Evolutionary conservation across 2,329 filamentous ascomycete species (phyloP), one percentile per base, ranked within the genome.

Genomic region (Colletotrichum neosansevieriae): DNA sequence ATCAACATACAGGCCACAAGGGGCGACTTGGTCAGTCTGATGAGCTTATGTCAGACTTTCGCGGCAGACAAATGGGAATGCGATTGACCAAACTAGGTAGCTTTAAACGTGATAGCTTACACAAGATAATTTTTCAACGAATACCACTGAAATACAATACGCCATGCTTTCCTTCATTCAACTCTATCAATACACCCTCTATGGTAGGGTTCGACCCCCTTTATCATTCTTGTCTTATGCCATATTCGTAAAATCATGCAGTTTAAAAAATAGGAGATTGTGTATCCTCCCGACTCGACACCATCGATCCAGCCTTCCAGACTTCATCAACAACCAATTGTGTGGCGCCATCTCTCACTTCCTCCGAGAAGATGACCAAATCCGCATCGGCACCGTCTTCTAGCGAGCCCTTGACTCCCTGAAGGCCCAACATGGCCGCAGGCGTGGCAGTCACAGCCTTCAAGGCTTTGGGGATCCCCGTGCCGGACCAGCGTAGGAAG

Each of bases 361-460:
- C 80, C 65, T 91, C 85, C 4, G 87, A 88, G 40, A 95, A 79
- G 17, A 95, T 85, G 40, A 94, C 86, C 56, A 95, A 76, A 77
- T 92, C 90, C 6, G 89, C 90, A 76, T 92, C 89, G 17, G 88
- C 88, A 5, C 87, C 89, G n/a, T 85, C 80, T 3, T 85, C 82
- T 60, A 92, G 79, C 13, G 82, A 84, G 0, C 93, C 93, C 79
- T 96, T 96, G 57, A 85, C 78, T 11, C 83, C 84, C 58, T 88
- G 79, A 47, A 94, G 75, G 0, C 91, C 91, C 17, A 96, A 80
- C 91, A 96, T 93, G 54, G 84, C 86, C 1, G 93, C 92, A 1
- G 93, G 93, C 1, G 92, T 94, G 38, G 86, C 83, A 0, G 93
- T 96, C 34, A 94, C 93, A 9, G 92, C 87, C 71, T 86, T 87